phyloP scores from a whole-genome alignment of 164 flowering plant genomes.

The Echeveria elegans region DNA sequence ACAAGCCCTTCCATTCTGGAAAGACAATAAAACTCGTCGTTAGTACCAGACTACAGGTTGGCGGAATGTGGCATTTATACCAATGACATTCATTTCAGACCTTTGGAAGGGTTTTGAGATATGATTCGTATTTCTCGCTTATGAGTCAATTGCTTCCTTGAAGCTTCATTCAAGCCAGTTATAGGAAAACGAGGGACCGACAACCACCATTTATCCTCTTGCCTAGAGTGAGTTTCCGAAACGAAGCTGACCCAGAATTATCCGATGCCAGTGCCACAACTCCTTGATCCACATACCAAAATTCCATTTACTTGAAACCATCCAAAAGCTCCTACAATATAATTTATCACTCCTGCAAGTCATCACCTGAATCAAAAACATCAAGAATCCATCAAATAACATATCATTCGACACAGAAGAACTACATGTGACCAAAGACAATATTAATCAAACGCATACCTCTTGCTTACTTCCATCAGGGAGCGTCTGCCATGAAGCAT shows the following conservation, averaged over 20 bases:
- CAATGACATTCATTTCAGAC: constrained; percentile 92
- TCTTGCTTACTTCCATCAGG: constrained; percentile 87
- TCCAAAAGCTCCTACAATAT: constrained; percentile 79
- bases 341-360: constrained; percentile 59
- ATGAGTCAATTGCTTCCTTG: constrained; percentile 61
- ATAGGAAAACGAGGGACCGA: constrained; percentile 84
- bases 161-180: constrained; percentile 56
- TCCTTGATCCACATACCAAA: constrained; percentile 98
- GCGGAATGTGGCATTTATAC: background rate
- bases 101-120: constrained; percentile 99
- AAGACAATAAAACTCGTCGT: background rate
- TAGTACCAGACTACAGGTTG: background rate
- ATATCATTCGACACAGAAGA: background rate
- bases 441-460: constrained; percentile 28
- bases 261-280: constrained; percentile 53
- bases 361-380: constrained; percentile 53
- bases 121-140: constrained; percentile 78
- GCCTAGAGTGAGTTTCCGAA: constrained; percentile 55
- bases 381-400: constrained; percentile 2
- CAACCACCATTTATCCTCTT: constrained; percentile 98
- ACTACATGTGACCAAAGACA: background rate
- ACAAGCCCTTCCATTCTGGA: constrained; percentile 80
- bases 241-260: constrained; percentile 60
- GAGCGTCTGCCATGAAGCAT: constrained; percentile 87
- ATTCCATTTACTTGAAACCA: constrained; percentile 58